A percentile compares a stretch with the other conserved stretches of the same genome.
Conservation (phyloP, 768 basidiomycete genomes). For the Trametes villosa region DNA sequence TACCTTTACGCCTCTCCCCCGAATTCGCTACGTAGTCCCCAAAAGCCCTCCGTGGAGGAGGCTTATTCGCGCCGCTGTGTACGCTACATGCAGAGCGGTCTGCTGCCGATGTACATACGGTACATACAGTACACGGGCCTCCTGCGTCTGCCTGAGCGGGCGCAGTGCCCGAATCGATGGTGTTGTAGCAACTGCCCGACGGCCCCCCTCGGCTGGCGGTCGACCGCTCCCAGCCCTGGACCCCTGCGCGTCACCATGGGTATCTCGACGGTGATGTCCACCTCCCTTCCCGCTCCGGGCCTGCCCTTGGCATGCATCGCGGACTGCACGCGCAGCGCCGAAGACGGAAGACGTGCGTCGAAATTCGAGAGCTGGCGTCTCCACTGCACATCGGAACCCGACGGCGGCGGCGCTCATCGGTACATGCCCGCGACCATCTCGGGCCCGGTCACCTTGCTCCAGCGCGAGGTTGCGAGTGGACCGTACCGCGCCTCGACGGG, state of each 20-base stretch:
- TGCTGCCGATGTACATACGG: slow-evolving; percentile 14
- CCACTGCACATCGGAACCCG: neutral
- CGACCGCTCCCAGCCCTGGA: neutral
- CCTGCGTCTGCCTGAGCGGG: neutral
- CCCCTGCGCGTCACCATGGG: too few species aligned
- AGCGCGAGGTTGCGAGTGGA: slow-evolving; percentile 62
- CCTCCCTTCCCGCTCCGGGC: too few species aligned
- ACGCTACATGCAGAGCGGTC: slow-evolving; percentile 16
- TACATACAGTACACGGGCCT: neutral
- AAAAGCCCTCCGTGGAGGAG: slow-evolving; percentile 21
- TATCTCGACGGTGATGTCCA: too few species aligned
- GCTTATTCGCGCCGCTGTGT: slow-evolving; percentile 19
- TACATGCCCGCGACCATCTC: slow-evolving; percentile 64
- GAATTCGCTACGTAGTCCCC: neutral
- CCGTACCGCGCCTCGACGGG: slow-evolving; percentile 60
- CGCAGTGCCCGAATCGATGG: slow-evolving; percentile 1
- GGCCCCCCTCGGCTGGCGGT: neutral
- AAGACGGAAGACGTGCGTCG: neutral
- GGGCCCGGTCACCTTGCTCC: slow-evolving; percentile 80
- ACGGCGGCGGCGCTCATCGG: slow-evolving; percentile 45
- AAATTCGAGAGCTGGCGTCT: too few species aligned
- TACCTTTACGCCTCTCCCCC: neutral
- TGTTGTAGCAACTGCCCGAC: slow-evolving; percentile 8
- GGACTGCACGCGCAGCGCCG: neutral
- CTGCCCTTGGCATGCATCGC: too few species aligned